phyloP scores from a whole-genome alignment of 2,329 filamentous ascomycete species.

The Monosporascus sp. region DNA sequence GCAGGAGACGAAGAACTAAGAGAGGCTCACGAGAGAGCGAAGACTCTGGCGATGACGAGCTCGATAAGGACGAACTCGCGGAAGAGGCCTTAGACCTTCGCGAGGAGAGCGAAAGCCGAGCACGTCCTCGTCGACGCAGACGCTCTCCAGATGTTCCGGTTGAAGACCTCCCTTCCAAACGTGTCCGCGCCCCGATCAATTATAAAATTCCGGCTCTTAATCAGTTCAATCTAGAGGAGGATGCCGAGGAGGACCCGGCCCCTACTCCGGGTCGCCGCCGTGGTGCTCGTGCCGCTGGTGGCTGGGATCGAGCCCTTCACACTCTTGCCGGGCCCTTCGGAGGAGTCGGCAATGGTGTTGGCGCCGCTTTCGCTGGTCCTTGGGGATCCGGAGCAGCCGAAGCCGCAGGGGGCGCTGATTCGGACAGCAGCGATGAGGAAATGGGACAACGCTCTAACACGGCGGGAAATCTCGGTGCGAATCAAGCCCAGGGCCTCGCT shows the following conservation, averaged over 20 bases:
- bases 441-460: constrained; percentile 56
- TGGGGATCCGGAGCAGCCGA: constrained; percentile 57
- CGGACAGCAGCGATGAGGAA: constrained; percentile 96
- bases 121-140: constrained; percentile 45
- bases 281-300: constrained; percentile 52
- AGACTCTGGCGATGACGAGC: constrained; percentile 51
- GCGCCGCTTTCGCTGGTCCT: constrained; percentile 67
- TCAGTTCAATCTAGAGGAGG: constrained; percentile 64
- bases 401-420: constrained; percentile 72
- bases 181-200: constrained; percentile 64
- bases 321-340: constrained; percentile 92
- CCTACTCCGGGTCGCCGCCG: constrained; percentile 65
- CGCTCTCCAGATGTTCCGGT: constrained; percentile 54
- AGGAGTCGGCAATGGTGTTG: constrained; percentile 63
- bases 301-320: constrained; percentile 77
- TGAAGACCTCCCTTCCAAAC: constrained; percentile 48
- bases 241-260: constrained; percentile 63
- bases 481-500: constrained; percentile 45
- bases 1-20: constrained; percentile 35
- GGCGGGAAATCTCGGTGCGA: constrained; percentile 57
- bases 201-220: constrained; percentile 82
- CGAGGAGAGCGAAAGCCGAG: constrained; percentile 33
- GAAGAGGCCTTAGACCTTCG: constrained; percentile 60
- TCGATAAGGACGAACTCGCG: constrained; percentile 59
- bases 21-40: constrained; percentile 42